Evolutionary conservation across 2,329 filamentous ascomycete species (phyloP), one percentile per base, ranked within the genome.

Genomic region (Fonsecaea nubica): DNA sequence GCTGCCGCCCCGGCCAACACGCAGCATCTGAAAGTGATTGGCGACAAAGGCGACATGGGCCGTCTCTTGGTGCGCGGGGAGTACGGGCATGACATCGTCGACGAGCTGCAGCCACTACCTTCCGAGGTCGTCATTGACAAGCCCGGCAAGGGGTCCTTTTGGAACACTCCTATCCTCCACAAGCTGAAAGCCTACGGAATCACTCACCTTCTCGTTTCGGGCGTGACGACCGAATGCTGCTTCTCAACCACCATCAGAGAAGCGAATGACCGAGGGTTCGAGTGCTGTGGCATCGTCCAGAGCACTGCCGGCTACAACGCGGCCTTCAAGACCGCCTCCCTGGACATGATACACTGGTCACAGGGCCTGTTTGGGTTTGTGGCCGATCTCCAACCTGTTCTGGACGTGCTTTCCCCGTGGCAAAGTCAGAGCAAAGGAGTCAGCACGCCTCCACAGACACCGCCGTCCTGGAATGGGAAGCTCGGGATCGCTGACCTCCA

Each of bases 251-350:
- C 85, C 0, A 77, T 85, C 1, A 77, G 85, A 42, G 86, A 88
- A 74, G 84, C 83, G 36, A 85, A 84, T 64, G 86, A 88, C 71
- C 81, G 86, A n/a, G 86, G 86, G 0, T 87, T 86, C 69, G 84
- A 88, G 71, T 86, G 83, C 74, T 87, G 85, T 77, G 79, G 83
- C 15, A 74, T 85, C 21, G 77, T 75, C 6, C 81, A 84, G 70
- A 84, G 80, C 68, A 82, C 72, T 8, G 73, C 74, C 30, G 72
- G 74, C 57, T 75, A 76, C 76, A 73, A 80, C 30, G 45, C 70
- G 6, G 62, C 68, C 4, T 76, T 76, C 75, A 75, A 76, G 53
- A 79, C 78, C 3, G 76, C 80, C 9, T 74, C 74, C 3, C 68
- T 79, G 5, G 74, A 78, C 59, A 78, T 77, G 76, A 73, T 78